Evolutionary conservation across 352 stramenopile genomes (phyloP).

Genomic region (Globisporangium takayamanum): DNA sequence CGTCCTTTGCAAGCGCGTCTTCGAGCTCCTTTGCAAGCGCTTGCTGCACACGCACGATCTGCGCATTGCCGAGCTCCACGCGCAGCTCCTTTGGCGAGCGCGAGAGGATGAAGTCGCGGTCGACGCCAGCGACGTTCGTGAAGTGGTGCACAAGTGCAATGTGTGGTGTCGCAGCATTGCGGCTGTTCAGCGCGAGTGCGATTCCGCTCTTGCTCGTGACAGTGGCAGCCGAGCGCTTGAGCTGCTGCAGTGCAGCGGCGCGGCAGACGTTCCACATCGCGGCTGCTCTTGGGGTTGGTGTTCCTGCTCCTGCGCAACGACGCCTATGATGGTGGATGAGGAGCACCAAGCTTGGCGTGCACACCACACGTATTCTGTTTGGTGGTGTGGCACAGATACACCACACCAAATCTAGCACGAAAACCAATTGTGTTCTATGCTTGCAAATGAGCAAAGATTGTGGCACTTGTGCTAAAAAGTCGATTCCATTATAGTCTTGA

Average conservation of each 20-base stretch:
- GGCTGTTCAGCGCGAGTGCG: neutral
- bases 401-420: neutral
- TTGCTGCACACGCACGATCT: slow-evolving; percentile 29
- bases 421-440: neutral
- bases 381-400: too few relatives aligned
- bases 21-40: slow-evolving; percentile 34
- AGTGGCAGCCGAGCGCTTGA: slow-evolving; percentile 19
- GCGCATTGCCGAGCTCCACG: slow-evolving; percentile 24
- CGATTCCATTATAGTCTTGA: too few relatives aligned
- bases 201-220: neutral
- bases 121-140: slow-evolving; percentile 35
- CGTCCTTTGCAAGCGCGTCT: slow-evolving; percentile 23
- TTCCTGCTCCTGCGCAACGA: neutral
- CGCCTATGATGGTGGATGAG: neutral
- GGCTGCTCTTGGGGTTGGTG: slow-evolving; percentile 7
- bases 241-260: slow-evolving; percentile 34
- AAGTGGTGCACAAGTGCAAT: slow-evolving; percentile 14
- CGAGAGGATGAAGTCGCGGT: slow-evolving; percentile 39
- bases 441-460: too few relatives aligned
- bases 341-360: neutral
- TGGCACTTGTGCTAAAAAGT: too few relatives aligned
- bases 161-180: neutral
- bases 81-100: slow-evolving; percentile 29
- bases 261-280: slow-evolving; percentile 57
- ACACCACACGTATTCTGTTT: neutral